These are phyloP conservation scores for Colletotrichum sp. DNA, from an alignment of 2,329 filamentous ascomycete species.

Conservation along the genomic window DNA sequence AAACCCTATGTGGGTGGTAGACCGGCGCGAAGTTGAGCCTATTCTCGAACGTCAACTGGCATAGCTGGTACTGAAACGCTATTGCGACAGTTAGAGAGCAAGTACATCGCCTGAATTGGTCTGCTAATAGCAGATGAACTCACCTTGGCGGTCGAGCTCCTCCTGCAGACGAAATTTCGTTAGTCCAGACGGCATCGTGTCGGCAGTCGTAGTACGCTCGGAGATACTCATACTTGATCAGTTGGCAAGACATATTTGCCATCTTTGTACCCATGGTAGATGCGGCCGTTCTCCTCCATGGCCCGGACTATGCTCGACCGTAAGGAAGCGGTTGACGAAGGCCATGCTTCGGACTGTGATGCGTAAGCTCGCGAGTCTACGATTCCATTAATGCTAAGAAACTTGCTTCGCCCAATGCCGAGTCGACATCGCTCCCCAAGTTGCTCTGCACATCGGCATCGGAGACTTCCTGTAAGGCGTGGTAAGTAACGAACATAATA, in stretches of 20 bases:
- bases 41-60: slow-evolving; percentile 47
- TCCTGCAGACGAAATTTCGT: slow-evolving; percentile 28
- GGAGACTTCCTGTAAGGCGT: neutral
- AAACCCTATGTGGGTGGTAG: slow-evolving; percentile 40
- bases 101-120: neutral
- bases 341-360: slow-evolving; percentile 28
- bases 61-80: slow-evolving; percentile 40
- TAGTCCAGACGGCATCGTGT: neutral
- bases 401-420: slow-evolving; percentile 33
- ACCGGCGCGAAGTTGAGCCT: slow-evolving; percentile 51
- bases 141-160: slow-evolving; percentile 38
- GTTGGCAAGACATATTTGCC: slow-evolving; percentile 43
- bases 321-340: slow-evolving; percentile 35
- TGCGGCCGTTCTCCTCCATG: slow-evolving; percentile 40
- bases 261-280: slow-evolving; percentile 42
- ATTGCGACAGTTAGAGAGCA: neutral
- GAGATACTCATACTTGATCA: slow-evolving; percentile 32
- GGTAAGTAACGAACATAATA: neutral
- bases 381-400: neutral
- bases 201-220: neutral
- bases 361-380: neutral
- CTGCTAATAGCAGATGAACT: neutral
- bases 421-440: slow-evolving; percentile 26
- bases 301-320: slow-evolving; percentile 32
- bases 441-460: slow-evolving; percentile 19